A percentile compares a stretch with the other conserved stretches of the same genome.
Evolutionary conservation across 2,329 filamentous ascomycete genomes (phyloP).

Genomic region (Macroventuria anomochaeta): DNA sequence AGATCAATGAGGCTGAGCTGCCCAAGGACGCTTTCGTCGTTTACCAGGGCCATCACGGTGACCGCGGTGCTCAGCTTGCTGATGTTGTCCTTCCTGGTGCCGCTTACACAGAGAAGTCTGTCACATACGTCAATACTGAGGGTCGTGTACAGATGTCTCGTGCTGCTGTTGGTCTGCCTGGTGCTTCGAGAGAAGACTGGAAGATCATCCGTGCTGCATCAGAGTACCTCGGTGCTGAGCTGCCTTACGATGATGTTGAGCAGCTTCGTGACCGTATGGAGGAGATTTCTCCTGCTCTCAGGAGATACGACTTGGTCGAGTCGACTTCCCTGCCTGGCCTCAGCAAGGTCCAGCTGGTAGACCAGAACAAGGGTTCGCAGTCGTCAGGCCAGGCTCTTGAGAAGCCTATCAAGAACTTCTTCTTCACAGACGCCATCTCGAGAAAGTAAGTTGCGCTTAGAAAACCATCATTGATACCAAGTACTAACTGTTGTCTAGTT

Average conservation of each 20-base stretch:
- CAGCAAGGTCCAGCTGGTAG: conserved; percentile 93
- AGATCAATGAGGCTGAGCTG: conserved; percentile 82
- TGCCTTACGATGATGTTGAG: conserved; percentile 93
- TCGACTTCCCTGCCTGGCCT: conserved; percentile 73
- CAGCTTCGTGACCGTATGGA: conserved; percentile 90
- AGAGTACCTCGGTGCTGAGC: conserved; percentile 85
- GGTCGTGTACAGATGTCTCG: conserved; percentile 94
- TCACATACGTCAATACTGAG: conserved; percentile 97
- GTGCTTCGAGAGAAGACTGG: conserved; percentile 94
- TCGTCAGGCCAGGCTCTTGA: conserved; percentile 75
- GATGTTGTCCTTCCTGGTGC: conserved; percentile 93
- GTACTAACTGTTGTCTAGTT: conserved; percentile 62
- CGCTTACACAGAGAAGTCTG: conserved; percentile 95
- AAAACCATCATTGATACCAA: not conserved
- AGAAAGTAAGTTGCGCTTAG: conserved; percentile 72
- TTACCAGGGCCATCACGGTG: conserved; percentile 98
- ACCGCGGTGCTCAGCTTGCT: conserved; percentile 88
- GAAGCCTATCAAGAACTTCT: conserved; percentile 93
- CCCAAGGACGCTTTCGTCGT: conserved; percentile 96
- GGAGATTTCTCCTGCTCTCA: conserved; percentile 89
- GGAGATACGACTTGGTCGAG: conserved; percentile 91
- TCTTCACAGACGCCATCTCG: conserved; percentile 96
- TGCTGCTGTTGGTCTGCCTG: conserved; percentile 84
- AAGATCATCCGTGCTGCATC: conserved; percentile 95
- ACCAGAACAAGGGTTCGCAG: conserved; percentile 90